Evolutionary conservation across 192 early-diverging fungal genomes (phyloP), one percentile per base, ranked within the genome.

Genomic region (Glomus cerebriforme): DNA sequence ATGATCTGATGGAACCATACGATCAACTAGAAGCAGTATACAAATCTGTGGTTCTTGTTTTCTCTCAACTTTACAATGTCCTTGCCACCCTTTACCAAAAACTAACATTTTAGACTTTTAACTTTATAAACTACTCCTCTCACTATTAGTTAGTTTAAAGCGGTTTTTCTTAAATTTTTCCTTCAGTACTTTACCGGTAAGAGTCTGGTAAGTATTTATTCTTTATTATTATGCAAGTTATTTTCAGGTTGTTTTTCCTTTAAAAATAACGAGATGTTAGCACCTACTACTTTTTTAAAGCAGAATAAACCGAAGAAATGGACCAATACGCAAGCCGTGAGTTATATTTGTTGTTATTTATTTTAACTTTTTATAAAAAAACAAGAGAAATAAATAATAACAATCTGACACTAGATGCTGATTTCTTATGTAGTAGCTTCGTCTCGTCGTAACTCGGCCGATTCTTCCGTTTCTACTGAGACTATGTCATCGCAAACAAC

Each of bases 11-110:
- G 65, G 32, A 71, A 68, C 32, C 32, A 68, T 68, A 32, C 29
- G 69, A 71, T 71, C 69, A 71, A 71, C 69, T 68, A n/a, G 32
- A 68, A 68, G 66, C 66, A 68, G 66, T 68, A 68, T 68, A 68
- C 66, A 71, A 71, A 71, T 47, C 69, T 71, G 39, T 24, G 39
- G 24, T 71, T 71, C 26, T 68, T 37, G 24, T 71, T 71, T 71
- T 71, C 69, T 68, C 66, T 68, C 34, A 68, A 68, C 66, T 39
- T 29, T 12, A 27, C 63, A 54, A 68, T 68, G 66, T 68, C 66
- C 66, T 68, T 68, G 32, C 22, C 66, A 39, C 22, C 66, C 66
- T 68, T 43, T 39, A 39, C 22, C 66, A 35, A 68, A 68, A 68
- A 17, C 35, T 39, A 68, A 24, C 26, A 66, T 66, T n/a, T 68